These are phyloP conservation scores for Vitis amurensis DNA, from an alignment of 164 flowering plant genomes.

Conservation along the genomic window DNA sequence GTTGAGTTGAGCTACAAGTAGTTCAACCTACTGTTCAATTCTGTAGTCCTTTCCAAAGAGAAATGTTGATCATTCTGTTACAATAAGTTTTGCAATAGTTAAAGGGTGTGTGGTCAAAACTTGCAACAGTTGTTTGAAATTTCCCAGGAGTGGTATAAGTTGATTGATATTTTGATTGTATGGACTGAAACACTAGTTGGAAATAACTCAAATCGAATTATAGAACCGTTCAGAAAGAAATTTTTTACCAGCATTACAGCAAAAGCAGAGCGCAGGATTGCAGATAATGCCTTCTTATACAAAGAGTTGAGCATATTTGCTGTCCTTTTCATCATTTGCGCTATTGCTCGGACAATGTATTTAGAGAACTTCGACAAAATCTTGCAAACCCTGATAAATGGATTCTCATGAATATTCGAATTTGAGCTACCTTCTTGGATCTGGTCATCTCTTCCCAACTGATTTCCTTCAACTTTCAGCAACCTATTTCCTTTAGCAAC, in stretches of 20 bases:
- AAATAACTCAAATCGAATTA: too few relatives aligned
- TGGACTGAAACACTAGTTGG: too few relatives aligned
- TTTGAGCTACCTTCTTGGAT: conserved; percentile 20
- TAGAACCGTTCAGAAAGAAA: conserved; percentile 3
- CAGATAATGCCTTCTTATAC: conserved; percentile 53
- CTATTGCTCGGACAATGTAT: conserved; percentile 33
- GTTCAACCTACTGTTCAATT: neutral
- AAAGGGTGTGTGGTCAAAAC: neutral
- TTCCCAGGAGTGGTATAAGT: too few relatives aligned
- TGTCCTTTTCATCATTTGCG: conserved; percentile 47
- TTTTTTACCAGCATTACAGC: conserved; percentile 63
- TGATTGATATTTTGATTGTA: too few relatives aligned
- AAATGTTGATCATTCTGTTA: neutral
- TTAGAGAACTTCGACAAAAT: conserved; percentile 31
- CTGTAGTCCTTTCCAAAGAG: neutral
- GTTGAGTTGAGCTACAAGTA: neutral
- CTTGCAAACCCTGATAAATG: conserved; percentile 29
- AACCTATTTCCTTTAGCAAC: conserved; percentile 17
- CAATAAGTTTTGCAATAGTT: neutral
- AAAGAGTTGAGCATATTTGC: conserved; percentile 39
- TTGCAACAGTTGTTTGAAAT: too few relatives aligned
- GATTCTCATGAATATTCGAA: conserved; percentile 27
- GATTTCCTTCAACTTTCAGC: conserved; percentile 12
- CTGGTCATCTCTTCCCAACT: conserved; percentile 16
- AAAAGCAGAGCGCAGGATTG: conserved; percentile 63